These are phyloP conservation scores for Rutstroemia sp. DNA, from an alignment of 2,329 filamentous ascomycete genomes.

Conservation along the genomic window DNA sequence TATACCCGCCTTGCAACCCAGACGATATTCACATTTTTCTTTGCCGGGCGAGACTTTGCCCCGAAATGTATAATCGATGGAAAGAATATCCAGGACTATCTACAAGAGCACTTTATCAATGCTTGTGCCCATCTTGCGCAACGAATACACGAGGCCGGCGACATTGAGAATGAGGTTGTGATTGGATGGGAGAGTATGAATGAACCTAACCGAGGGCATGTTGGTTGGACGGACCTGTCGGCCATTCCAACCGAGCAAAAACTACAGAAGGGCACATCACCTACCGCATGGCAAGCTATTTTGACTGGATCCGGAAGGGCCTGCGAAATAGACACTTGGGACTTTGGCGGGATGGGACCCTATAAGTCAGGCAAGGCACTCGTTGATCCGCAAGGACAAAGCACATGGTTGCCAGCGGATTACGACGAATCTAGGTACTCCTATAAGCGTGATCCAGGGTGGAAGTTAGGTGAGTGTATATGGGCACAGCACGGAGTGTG, in stretches of 20 bases:
- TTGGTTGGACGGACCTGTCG: constrained; percentile 75
- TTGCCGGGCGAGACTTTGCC: constrained; percentile 82
- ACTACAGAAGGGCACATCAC: constrained; percentile 84
- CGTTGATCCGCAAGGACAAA: constrained; percentile 80
- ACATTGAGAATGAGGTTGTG: constrained; percentile 77
- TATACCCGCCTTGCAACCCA: constrained; percentile 82
- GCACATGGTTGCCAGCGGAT: constrained; percentile 73
- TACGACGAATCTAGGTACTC: constrained; percentile 85
- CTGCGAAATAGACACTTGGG: constrained; percentile 85
- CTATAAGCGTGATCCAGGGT: constrained; percentile 79
- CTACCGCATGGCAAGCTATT: constrained; percentile 90
- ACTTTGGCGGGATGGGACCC: constrained; percentile 87
- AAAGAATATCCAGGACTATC: constrained; percentile 91
- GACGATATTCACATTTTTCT: constrained; percentile 92
- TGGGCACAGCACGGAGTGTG: constrained; percentile 98
- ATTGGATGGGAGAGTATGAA: constrained; percentile 97
- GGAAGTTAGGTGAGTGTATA: constrained; percentile 89
- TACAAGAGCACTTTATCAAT: constrained; percentile 77
- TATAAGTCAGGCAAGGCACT: constrained; percentile 79
- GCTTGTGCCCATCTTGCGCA: constrained; percentile 76
- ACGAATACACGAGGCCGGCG: constrained; percentile 82
- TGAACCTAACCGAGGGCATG: constrained; percentile 83
- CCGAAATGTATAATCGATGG: constrained; percentile 94
- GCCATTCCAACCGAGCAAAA: constrained; percentile 80
- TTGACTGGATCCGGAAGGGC: constrained; percentile 85